A percentile compares a stretch with the other conserved stretches of the same genome.
Evolutionary conservation across 192 early-diverging fungal species (phyloP).

Genomic region (Coemansia reversa): DNA sequence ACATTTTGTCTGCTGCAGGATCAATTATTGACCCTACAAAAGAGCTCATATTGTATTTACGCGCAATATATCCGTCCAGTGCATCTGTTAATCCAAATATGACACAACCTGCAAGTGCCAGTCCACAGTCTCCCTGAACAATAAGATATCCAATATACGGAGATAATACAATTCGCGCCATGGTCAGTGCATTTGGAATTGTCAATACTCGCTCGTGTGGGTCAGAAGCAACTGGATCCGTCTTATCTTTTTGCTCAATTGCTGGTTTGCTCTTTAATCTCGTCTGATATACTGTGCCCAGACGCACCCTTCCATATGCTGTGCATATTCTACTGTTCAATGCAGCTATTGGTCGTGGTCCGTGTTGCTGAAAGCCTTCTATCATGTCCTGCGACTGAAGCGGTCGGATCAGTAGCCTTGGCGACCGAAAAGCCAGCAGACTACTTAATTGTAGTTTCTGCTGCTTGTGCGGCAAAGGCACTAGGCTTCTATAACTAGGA

Average conservation of each 20-base stretch:
- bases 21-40: constrained; percentile 87
- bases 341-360: neutral
- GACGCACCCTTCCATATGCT: neutral
- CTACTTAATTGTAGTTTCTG: neutral
- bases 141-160: constrained; percentile 92
- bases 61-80: constrained; percentile 87
- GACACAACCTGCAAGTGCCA: constrained; percentile 75
- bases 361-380: neutral
- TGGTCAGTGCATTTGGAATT: constrained; percentile 85
- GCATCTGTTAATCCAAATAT: constrained; percentile 84
- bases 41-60: constrained; percentile 82
- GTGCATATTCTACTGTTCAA: neutral
- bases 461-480: neutral
- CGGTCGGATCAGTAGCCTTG: neutral
- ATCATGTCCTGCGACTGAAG: neutral
- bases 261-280: neutral
- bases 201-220: constrained; percentile 83
- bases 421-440: neutral
- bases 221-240: neutral
- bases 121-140: constrained; percentile 64
- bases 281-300: neutral
- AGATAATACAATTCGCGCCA: constrained; percentile 72
- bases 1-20: constrained; percentile 88
- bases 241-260: neutral
- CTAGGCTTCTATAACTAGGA: neutral